Evolutionary conservation across 345 rosid genomes (phyloP).

Genomic region (Populus alba): DNA sequence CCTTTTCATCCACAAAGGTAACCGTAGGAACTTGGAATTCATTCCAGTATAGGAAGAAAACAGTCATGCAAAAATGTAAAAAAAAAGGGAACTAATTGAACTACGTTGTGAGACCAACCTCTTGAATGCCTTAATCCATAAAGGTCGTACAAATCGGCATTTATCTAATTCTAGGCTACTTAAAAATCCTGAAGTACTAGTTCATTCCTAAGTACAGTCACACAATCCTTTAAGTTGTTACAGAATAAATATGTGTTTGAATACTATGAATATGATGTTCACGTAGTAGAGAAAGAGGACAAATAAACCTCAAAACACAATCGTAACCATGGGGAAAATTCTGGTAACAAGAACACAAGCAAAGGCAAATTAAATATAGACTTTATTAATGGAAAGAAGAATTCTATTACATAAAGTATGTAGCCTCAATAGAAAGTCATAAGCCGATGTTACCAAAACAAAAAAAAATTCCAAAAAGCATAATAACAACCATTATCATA

Average conservation of each 20-base stretch:
- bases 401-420: not conserved
- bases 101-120: too few species aligned
- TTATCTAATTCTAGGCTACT: too few species aligned
- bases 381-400: not conserved
- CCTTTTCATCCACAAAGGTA: too few species aligned
- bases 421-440: not conserved
- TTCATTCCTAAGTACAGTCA: not conserved
- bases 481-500: not conserved
- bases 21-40: too few species aligned
- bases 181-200: too few species aligned
- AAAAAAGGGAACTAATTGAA: too few species aligned
- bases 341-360: not conserved
- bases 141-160: too few species aligned
- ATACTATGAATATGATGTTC: not conserved
- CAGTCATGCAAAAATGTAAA: too few species aligned
- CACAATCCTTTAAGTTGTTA: not conserved
- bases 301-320: too few species aligned
- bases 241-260: too few species aligned
- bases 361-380: not conserved
- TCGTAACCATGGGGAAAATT: not conserved
- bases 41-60: too few species aligned
- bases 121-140: too few species aligned
- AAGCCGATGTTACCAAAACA: not conserved
- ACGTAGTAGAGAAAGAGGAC: not conserved
- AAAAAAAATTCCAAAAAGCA: not conserved